phyloP scores from a whole-genome alignment of 1,284 basidiomycete genomes.

The Fistulina hepatica region DNA sequence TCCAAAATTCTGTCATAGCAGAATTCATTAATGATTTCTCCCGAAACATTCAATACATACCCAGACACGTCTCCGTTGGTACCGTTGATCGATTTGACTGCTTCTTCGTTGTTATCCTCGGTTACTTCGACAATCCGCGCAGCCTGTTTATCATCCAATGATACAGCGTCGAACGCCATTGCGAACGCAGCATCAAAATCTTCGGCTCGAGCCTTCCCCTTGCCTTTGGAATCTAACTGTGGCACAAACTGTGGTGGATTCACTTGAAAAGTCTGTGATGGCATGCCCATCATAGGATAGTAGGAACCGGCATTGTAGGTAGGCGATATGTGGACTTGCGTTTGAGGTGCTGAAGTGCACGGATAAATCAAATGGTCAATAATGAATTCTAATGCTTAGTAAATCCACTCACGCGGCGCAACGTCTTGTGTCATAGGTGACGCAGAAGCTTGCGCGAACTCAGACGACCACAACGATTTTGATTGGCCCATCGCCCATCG shows the following conservation, averaged over 20 bases:
- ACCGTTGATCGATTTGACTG: constrained; percentile 27
- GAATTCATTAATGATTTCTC: too few species aligned
- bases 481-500: not conserved
- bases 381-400: too few species aligned
- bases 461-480: constrained; percentile 10
- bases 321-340: constrained; percentile 27
- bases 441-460: not conserved
- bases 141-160: constrained; percentile 30
- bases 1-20: constrained; percentile 42
- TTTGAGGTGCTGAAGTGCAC: constrained; percentile 22
- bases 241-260: constrained; percentile 21
- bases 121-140: constrained; percentile 48
- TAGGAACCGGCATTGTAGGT: constrained; percentile 23
- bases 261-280: too few species aligned
- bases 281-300: constrained; percentile 19
- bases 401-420: not conserved
- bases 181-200: constrained; percentile 75
- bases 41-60: constrained; percentile 1
- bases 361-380: not conserved
- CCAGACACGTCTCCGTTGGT: constrained; percentile 14
- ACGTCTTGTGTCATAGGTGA: not conserved
- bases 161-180: constrained; percentile 40
- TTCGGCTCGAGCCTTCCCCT: constrained; percentile 61
- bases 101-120: constrained; percentile 29
- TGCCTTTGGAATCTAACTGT: constrained; percentile 35